A percentile compares a stretch with the other conserved stretches of the same genome.
Evolutionary conservation across 257 asterid genomes (phyloP).

Genomic region (Nemophila menziesii): DNA sequence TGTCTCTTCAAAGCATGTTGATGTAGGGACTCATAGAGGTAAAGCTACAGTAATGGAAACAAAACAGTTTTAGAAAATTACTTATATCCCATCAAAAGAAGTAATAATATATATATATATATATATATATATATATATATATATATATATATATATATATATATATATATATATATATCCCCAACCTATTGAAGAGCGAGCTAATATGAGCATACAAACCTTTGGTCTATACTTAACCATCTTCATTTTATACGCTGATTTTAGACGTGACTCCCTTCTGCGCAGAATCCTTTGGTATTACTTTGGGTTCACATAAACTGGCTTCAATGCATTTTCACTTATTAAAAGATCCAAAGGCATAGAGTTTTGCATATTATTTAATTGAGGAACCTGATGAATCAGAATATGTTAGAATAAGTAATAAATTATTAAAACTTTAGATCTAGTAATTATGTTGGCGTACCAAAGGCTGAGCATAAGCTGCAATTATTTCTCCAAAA

Average conservation of each 20-base stretch:
- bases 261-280: slow-evolving; percentile 83
- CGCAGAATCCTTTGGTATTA: slow-evolving; percentile 77
- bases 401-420: slow-evolving; percentile 4
- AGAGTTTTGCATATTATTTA: slow-evolving; percentile 46
- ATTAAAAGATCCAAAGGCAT: slow-evolving; percentile 80
- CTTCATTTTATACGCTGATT: slow-evolving; percentile 82
- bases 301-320: slow-evolving; percentile 88
- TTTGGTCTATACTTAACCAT: slow-evolving; percentile 62
- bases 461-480: slow-evolving; percentile 82
- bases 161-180: background rate
- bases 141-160: too few species aligned
- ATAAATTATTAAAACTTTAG: too few species aligned
- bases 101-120: too few species aligned
- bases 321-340: slow-evolving; percentile 86
- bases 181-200: background rate
- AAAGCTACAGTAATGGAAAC: slow-evolving; percentile 38
- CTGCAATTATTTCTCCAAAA: slow-evolving; percentile 66
- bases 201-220: slow-evolving; percentile 26
- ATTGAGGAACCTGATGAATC: slow-evolving; percentile 41
- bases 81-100: background rate
- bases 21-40: slow-evolving; percentile 86
- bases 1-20: slow-evolving; percentile 84
- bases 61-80: background rate
- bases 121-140: too few species aligned
- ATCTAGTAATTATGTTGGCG: too few species aligned